Conservation (phyloP, 345 rosid species). For the Citrus reticulata region DNA sequence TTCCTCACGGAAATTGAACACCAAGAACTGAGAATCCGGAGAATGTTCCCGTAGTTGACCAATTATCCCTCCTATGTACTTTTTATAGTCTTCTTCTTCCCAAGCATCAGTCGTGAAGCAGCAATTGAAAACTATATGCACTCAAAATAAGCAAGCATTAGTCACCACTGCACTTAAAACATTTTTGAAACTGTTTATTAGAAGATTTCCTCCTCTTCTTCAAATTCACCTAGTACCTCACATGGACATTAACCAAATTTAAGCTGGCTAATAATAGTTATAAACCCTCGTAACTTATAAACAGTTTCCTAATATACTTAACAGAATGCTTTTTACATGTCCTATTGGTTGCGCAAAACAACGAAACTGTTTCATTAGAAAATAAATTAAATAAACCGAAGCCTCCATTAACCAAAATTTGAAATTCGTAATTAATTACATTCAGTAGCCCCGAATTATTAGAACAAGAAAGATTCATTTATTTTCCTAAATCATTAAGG, state of each 20-base stretch:
- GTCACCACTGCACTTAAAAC: not conserved
- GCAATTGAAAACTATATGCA: constrained; percentile 72
- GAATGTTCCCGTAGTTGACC: constrained; percentile 67
- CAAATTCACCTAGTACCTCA: too few species aligned
- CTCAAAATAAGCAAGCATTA: constrained; percentile 13
- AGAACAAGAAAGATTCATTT: not conserved
- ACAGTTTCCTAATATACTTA: too few species aligned
- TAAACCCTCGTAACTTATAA: not conserved
- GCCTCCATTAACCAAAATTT: not conserved
- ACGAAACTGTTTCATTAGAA: not conserved
- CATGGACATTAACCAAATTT: not conserved
- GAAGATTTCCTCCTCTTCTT: too few species aligned
- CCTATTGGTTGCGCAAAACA: not conserved
- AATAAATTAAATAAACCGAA: not conserved
- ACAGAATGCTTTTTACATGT: not conserved
- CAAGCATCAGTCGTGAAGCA: constrained; percentile 71
- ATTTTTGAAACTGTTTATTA: too few species aligned
- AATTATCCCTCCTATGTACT: constrained; percentile 59
- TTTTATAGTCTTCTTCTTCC: constrained; percentile 63
- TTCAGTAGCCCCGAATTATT: not conserved
- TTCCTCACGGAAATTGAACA: constrained; percentile 87
- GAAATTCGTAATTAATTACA: not conserved
- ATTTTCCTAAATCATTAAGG: not conserved
- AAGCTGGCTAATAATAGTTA: not conserved
- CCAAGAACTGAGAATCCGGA: constrained; percentile 77